Evolutionary conservation across 306 rosid species (phyloP).

Genomic region (Quillaja saponaria): DNA sequence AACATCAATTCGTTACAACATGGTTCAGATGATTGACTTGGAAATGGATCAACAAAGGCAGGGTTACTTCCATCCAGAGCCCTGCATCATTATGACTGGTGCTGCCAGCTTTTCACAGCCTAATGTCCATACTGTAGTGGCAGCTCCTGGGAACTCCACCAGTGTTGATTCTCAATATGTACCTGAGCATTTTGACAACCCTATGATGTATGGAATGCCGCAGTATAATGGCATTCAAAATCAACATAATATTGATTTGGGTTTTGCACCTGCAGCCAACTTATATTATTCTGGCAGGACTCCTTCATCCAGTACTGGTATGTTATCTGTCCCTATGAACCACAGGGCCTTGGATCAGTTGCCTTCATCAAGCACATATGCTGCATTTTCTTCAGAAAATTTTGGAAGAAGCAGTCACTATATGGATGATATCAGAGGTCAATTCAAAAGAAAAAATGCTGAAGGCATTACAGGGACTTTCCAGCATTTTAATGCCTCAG

Average conservation of each 20-base stretch:
- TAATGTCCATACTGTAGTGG: conserved; percentile 47
- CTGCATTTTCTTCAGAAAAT: conserved; percentile 61
- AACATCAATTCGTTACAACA: conserved; percentile 31
- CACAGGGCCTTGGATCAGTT: conserved; percentile 57
- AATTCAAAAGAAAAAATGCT: conserved; percentile 70
- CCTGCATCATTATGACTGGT: conserved; percentile 50
- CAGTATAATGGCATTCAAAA: conserved; percentile 59
- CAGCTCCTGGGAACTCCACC: conserved; percentile 63
- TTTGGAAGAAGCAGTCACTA: conserved; percentile 56
- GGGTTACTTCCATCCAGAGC: conserved; percentile 63
- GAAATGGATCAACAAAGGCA: conserved; percentile 72
- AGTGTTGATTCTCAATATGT: conserved; percentile 56
- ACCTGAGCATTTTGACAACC: conserved; percentile 65
- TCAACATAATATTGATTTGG: conserved; percentile 64
- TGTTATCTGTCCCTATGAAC: conserved; percentile 58
- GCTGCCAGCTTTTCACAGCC: conserved; percentile 55
- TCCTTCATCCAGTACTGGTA: conserved; percentile 64
- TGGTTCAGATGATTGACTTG: conserved; percentile 68
- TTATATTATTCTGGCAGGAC: conserved; percentile 63
- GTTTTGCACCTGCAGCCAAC: conserved; percentile 52
- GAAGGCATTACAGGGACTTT: conserved; percentile 65
- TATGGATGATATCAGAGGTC: conserved; percentile 75
- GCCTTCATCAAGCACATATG: conserved; percentile 62
- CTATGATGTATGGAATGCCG: conserved; percentile 60
- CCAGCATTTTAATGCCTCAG: conserved; percentile 58